phyloP scores from a whole-genome alignment of 2,329 filamentous ascomycete species.

The Pseudogymnoascus destructans region DNA sequence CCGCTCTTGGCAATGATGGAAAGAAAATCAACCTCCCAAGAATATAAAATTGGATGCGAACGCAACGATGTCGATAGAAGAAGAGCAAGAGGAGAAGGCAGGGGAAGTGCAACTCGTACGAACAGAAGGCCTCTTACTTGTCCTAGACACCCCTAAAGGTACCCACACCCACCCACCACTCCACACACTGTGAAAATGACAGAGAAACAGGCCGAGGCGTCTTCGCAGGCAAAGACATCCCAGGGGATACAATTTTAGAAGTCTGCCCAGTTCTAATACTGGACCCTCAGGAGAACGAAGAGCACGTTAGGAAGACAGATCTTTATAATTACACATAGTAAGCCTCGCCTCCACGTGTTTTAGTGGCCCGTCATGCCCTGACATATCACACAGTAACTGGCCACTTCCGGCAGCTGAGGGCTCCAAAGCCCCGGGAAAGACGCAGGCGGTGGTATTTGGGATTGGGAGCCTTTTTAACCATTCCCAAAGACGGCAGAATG shows the following conservation, averaged over 20 bases:
- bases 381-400: constrained; percentile 22
- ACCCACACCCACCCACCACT: constrained; percentile 9
- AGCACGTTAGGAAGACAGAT: constrained; percentile 36
- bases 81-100: background rate
- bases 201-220: constrained; percentile 36
- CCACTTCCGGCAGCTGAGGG: constrained; percentile 18
- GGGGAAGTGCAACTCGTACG: constrained; percentile 28
- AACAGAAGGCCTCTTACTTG: constrained; percentile 30
- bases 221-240: constrained; percentile 35
- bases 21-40: background rate
- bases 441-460: constrained; percentile 41
- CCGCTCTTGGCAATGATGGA: background rate
- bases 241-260: constrained; percentile 36
- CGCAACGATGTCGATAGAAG: constrained; percentile 7
- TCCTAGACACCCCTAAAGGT: constrained; percentile 40
- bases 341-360: constrained; percentile 13
- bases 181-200: constrained; percentile 1
- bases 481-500: constrained; percentile 37
- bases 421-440: constrained; percentile 22
- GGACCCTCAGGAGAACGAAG: constrained; percentile 33
- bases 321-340: constrained; percentile 46
- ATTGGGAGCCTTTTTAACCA: constrained; percentile 48
- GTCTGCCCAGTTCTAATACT: constrained; percentile 39
- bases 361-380: background rate
- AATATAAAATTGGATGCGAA: background rate